Evolutionary conservation across 2,329 filamentous ascomycete genomes (phyloP).

Genomic region (Epichloe typhina): DNA sequence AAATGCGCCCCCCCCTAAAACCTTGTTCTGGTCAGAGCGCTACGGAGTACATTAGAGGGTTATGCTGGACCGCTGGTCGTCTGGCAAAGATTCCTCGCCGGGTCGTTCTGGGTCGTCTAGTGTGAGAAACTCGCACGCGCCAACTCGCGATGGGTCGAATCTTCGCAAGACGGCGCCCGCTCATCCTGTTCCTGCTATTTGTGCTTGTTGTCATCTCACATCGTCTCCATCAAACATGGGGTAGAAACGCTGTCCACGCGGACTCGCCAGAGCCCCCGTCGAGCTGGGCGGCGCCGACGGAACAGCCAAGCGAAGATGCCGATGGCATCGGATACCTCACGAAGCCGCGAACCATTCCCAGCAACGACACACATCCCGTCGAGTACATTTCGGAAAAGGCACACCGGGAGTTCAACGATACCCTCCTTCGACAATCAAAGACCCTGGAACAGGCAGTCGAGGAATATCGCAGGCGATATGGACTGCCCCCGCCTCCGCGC

Average conservation of each 20-base stretch:
- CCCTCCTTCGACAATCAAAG: slow-evolving; percentile 49
- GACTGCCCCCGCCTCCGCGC: slow-evolving; percentile 69
- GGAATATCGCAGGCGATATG: slow-evolving; percentile 74
- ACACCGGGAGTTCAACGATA: not conserved
- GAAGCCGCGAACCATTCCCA: not conserved
- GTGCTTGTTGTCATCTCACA: not conserved
- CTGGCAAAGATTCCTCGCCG: not conserved
- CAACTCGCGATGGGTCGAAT: not conserved
- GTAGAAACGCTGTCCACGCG: not conserved
- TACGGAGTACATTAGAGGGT: no score
- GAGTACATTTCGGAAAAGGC: not conserved
- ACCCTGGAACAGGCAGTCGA: slow-evolving; percentile 60
- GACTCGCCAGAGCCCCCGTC: not conserved
- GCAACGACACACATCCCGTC: not conserved
- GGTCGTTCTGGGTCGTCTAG: not conserved
- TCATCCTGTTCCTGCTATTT: not conserved
- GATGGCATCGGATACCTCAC: not conserved
- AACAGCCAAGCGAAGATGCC: not conserved
- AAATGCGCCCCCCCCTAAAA: no score
- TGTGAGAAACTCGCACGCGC: not conserved
- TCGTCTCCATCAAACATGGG: not conserved
- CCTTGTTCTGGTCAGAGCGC: no score
- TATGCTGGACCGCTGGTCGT: no score
- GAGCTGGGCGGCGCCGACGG: not conserved
- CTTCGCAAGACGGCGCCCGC: not conserved